A percentile compares a stretch with the other conserved stretches of the same genome.
phyloP scores from a whole-genome alignment of 164 flowering plant species.

The Piper longum region DNA sequence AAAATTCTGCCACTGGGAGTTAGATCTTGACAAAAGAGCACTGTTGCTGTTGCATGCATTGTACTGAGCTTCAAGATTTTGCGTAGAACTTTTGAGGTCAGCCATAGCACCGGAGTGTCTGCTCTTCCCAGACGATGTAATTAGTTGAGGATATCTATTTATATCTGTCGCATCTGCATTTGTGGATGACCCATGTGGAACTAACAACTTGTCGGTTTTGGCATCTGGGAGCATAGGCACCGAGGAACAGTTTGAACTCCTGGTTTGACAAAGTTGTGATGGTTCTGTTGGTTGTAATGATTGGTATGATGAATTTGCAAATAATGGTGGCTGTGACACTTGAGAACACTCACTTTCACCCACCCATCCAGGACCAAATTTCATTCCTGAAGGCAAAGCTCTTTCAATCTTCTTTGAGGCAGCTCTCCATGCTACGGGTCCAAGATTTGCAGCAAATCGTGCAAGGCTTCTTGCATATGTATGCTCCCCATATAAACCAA shows the following conservation, averaged over 20 bases:
- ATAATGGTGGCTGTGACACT: background rate
- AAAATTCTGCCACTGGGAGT: constrained; percentile 19
- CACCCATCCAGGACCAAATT: constrained; percentile 62
- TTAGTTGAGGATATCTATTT: constrained; percentile 9
- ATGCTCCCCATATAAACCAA: constrained; percentile 51
- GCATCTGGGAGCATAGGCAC: constrained; percentile 8
- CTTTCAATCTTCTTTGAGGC: constrained; percentile 54
- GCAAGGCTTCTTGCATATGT: constrained; percentile 79
- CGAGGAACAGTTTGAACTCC: constrained; percentile 3
- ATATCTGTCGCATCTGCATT: constrained; percentile 5
- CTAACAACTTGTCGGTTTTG: constrained; percentile 11
- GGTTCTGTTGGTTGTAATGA: constrained; percentile 2
- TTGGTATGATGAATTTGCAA: constrained; percentile 1
- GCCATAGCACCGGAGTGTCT: constrained; percentile 11
- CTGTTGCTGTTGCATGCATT: constrained; percentile 6
- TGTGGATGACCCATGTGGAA: constrained; percentile 11
- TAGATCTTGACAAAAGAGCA: constrained; percentile 9
- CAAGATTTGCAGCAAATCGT: constrained; percentile 73
- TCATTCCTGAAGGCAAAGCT: constrained; percentile 41
- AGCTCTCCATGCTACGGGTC: constrained; percentile 64
- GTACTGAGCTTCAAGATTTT: constrained; percentile 15
- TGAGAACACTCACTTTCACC: constrained; percentile 28
- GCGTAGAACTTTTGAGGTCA: constrained; percentile 11
- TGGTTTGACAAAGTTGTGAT: constrained; percentile 8
- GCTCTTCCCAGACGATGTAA: constrained; percentile 8